phyloP scores from a whole-genome alignment of 208 protist species.

The Acanthamoeba royreba region DNA sequence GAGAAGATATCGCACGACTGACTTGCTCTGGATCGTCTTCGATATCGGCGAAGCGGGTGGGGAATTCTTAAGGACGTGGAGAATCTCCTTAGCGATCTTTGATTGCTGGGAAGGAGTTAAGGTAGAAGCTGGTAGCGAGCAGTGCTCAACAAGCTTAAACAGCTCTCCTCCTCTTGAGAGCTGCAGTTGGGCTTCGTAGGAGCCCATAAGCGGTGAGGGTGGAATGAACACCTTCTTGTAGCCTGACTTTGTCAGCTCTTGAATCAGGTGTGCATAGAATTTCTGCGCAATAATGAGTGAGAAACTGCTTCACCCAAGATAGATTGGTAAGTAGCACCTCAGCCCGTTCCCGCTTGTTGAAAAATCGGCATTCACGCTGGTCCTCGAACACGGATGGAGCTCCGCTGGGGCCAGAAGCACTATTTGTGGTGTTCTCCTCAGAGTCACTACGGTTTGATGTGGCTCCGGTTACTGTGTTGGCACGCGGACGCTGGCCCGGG shows the following conservation, averaged over 20 bases:
- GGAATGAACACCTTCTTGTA: constrained; percentile 38
- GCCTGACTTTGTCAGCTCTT: neutral
- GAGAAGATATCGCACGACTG: constrained; percentile 23
- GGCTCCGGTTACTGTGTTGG: neutral
- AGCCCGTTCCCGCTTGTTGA: neutral
- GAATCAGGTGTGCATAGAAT: neutral
- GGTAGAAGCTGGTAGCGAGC: neutral
- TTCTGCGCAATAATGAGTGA: neutral
- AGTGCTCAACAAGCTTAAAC: constrained; percentile 27
- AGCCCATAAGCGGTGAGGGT: constrained; percentile 16
- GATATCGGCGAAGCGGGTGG: constrained; percentile 17
- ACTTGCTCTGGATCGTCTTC: constrained; percentile 41
- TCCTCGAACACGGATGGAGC: neutral
- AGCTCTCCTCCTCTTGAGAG: constrained; percentile 11
- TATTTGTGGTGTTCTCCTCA: neutral
- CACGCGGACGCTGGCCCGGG: neutral
- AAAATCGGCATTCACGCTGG: constrained; percentile 1
- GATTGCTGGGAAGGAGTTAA: neutral
- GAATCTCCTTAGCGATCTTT: constrained; percentile 23
- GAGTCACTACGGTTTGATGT: neutral
- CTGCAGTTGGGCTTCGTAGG: constrained; percentile 1
- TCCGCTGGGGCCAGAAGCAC: neutral
- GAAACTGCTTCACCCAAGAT: neutral
- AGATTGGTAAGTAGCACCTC: neutral
- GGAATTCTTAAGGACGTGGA: constrained; percentile 9